These are phyloP conservation scores for Thermochaetoides thermophila DNA, from an alignment of 495 filamentous ascomycete species.

Conservation along the genomic window DNA sequence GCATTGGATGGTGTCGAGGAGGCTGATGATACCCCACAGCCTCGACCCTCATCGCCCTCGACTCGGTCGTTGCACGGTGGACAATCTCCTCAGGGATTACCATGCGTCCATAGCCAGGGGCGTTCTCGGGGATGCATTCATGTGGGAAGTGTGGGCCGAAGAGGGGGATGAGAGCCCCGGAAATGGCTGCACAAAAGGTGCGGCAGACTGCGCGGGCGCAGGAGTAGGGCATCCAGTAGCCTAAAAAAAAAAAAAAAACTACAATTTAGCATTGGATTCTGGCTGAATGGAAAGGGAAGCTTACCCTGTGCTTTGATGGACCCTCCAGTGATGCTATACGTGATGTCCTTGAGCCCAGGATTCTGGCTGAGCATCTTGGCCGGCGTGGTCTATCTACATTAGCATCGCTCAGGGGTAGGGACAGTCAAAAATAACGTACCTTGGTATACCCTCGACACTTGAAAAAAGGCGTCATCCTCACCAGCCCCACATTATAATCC, in stretches of 20 bases:
- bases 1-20: no score
- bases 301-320: constrained; percentile 79
- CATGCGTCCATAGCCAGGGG: constrained; percentile 48
- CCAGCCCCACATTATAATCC: constrained; percentile 94
- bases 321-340: constrained; percentile 89
- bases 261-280: no score
- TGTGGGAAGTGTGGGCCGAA: constrained; percentile 71
- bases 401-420: not conserved
- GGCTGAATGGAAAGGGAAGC: no score
- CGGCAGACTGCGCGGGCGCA: constrained; percentile 71
- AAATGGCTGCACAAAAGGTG: constrained; percentile 77
- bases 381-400: constrained; percentile 51
- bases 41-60: constrained; percentile 25
- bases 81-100: constrained; percentile 50
- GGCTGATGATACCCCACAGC: constrained; percentile 6
- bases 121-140: constrained; percentile 46
- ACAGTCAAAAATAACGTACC: constrained; percentile 29
- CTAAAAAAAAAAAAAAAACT: no score
- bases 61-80: constrained; percentile 34
- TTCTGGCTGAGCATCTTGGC: constrained; percentile 69
- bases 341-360: constrained; percentile 67
- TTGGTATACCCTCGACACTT: constrained; percentile 78
- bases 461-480: constrained; percentile 89
- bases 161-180: constrained; percentile 69
- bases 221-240: constrained; percentile 92